Evolutionary conservation across 2,329 filamentous ascomycete genomes (phyloP).

Genomic region (Incumbomyces lentus): DNA sequence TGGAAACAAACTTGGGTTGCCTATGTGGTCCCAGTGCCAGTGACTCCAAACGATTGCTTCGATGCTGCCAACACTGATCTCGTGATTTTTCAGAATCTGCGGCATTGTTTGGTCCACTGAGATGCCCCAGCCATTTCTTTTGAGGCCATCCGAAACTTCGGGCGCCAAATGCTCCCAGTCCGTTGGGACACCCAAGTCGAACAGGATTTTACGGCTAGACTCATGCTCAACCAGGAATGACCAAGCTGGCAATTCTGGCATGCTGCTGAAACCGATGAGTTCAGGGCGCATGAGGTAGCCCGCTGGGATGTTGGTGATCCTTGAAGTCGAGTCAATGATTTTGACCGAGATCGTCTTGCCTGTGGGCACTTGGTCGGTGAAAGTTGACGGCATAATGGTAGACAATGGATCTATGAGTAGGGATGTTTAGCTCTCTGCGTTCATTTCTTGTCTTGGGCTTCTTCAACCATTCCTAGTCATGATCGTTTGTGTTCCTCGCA

Average conservation of each 20-base stretch:
- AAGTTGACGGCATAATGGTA: not conserved
- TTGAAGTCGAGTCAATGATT: constrained; percentile 14
- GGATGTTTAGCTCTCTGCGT: too few relatives aligned
- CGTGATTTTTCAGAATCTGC: constrained; percentile 14
- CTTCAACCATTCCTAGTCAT: too few relatives aligned
- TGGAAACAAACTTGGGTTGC: constrained; percentile 40
- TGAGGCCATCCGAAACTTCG: constrained; percentile 7
- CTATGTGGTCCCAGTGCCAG: constrained; percentile 36
- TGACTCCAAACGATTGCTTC: constrained; percentile 20
- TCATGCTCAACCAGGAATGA: constrained; percentile 13
- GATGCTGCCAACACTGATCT: constrained; percentile 1
- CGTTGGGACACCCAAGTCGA: constrained; percentile 26
- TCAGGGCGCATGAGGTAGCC: constrained; percentile 10
- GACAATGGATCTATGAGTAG: too few relatives aligned
- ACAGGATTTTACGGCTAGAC: constrained; percentile 15
- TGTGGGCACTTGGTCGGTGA: constrained; percentile 5
- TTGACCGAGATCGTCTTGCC: constrained; percentile 9
- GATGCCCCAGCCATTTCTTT: constrained; percentile 11
- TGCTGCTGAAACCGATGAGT: constrained; percentile 7
- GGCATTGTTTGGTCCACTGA: constrained; percentile 14
- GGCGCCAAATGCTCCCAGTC: constrained; percentile 21
- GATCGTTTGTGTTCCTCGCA: too few relatives aligned
- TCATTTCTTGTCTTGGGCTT: too few relatives aligned
- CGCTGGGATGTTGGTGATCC: constrained; percentile 9
- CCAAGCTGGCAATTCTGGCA: constrained; percentile 12